Evolutionary conservation across 83 land plant genomes (phyloP).

Genomic region (Picea abies): DNA sequence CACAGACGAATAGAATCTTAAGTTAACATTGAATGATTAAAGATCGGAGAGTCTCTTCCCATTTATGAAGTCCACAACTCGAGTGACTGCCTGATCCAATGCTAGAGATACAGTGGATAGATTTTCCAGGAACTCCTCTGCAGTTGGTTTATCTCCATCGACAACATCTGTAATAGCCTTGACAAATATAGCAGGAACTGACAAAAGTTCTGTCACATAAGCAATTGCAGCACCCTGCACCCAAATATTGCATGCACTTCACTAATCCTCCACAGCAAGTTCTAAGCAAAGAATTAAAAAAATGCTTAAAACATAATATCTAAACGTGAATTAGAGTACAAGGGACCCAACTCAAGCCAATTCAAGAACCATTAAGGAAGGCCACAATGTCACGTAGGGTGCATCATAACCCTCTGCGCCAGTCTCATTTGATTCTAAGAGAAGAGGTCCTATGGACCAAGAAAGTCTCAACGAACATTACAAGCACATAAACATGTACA

Average conservation of each 20-base stretch:
- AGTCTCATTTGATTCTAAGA: no score
- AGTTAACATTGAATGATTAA: constrained; percentile 23
- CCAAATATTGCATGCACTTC: constrained; percentile 2
- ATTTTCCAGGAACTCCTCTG: constrained; percentile 93
- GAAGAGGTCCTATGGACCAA: no score
- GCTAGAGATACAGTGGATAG: constrained; percentile 76
- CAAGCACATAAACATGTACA: background rate
- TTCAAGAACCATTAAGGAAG: background rate
- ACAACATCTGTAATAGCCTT: constrained; percentile 96
- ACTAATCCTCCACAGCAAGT: background rate
- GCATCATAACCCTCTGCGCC: background rate
- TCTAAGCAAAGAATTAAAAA: background rate
- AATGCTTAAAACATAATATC: background rate
- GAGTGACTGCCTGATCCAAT: constrained; percentile 47
- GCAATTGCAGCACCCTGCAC: constrained; percentile 95
- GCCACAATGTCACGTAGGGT: background rate
- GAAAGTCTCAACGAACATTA: background rate
- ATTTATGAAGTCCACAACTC: constrained; percentile 66
- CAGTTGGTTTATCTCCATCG: constrained; percentile 87
- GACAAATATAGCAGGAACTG: constrained; percentile 77
- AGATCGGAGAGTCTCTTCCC: constrained; percentile 78
- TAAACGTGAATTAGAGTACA: background rate
- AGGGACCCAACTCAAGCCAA: background rate
- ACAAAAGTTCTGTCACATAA: constrained; percentile 78
- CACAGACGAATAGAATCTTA: background rate